Evolutionary conservation across 208 protist genomes (phyloP).

Genomic region (Leishmania tropica): DNA sequence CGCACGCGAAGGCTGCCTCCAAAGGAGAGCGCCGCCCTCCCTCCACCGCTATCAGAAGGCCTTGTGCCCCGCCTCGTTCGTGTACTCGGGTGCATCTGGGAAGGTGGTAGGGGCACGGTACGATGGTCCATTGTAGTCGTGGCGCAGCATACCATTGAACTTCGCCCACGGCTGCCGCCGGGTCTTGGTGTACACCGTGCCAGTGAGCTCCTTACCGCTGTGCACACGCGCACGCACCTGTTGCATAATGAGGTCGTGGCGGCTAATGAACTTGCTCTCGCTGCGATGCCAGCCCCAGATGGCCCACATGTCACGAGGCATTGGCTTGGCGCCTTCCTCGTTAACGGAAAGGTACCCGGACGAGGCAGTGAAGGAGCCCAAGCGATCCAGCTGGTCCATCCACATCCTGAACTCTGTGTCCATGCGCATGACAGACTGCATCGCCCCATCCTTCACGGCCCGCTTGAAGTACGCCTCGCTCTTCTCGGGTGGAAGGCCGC

Average conservation of each 20-base stretch:
- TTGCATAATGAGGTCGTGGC: constrained; percentile 58
- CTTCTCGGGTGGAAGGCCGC: constrained; percentile 59
- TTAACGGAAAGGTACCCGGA: constrained; percentile 78
- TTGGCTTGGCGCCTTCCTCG: constrained; percentile 81
- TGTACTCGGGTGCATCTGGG: constrained; percentile 52
- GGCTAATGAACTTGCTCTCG: constrained; percentile 86
- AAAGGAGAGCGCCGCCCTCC: constrained; percentile 2
- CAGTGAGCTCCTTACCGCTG: constrained; percentile 66
- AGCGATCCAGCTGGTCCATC: constrained; percentile 88
- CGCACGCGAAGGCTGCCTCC: background rate
- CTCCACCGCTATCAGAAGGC: constrained; percentile 12
- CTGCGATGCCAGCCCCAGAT: constrained; percentile 87
- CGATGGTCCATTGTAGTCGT: constrained; percentile 77
- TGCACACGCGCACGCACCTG: constrained; percentile 70
- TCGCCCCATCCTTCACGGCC: constrained; percentile 56
- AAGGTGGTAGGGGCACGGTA: constrained; percentile 51
- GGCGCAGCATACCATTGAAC: constrained; percentile 82
- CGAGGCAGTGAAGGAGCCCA: constrained; percentile 84
- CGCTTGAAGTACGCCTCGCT: constrained; percentile 76
- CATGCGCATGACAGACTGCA: constrained; percentile 79
- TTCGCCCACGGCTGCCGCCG: constrained; percentile 84
- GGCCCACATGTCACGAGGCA: constrained; percentile 90
- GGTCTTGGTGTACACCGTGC: constrained; percentile 79
- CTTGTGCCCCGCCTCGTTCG: constrained; percentile 9
- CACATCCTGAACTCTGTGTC: constrained; percentile 92